Evolutionary conservation across 768 basidiomycete species (phyloP).

Genomic region (Mrakia frigida): DNA sequence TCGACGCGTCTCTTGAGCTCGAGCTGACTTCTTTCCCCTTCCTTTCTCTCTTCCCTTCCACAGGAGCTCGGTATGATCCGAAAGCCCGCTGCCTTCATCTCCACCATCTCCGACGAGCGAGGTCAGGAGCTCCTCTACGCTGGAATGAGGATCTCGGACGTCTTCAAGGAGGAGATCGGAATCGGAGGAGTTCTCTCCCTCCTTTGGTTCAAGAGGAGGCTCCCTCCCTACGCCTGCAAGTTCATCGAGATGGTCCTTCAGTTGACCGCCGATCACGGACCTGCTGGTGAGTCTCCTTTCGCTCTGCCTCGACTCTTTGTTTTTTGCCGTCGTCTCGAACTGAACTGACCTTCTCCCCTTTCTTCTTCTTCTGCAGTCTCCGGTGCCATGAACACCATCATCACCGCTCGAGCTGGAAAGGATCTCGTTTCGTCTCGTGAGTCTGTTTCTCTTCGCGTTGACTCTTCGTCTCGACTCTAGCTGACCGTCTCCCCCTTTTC

Average conservation of each 20-base stretch:
- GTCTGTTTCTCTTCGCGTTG: neutral
- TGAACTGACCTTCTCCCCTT: conserved; percentile 19
- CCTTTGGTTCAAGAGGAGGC: conserved; percentile 92
- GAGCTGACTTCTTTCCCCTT: neutral
- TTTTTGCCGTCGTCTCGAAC: neutral
- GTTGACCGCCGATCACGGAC: conserved; percentile 97
- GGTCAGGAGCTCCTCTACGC: conserved; percentile 97
- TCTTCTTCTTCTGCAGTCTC: neutral
- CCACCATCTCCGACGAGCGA: conserved; percentile 98
- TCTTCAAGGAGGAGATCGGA: conserved; percentile 94
- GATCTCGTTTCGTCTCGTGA: conserved; percentile 82
- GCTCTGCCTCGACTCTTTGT: neutral
- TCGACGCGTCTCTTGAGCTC: neutral
- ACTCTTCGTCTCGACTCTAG: neutral
- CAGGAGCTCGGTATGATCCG: conserved; percentile 90
- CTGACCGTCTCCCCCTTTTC: neutral
- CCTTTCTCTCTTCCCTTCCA: neutral
- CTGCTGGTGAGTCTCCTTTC: conserved; percentile 40
- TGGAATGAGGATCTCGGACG: conserved; percentile 97
- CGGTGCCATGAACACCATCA: conserved; percentile 98
- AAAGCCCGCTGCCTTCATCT: conserved; percentile 98
- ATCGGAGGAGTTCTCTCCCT: conserved; percentile 93
- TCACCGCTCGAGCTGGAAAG: conserved; percentile 98
- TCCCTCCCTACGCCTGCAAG: conserved; percentile 66
- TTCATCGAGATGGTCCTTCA: conserved; percentile 99